Conservation (phyloP, 192 early-diverging fungal species). For the Dimargaris verticillata region DNA sequence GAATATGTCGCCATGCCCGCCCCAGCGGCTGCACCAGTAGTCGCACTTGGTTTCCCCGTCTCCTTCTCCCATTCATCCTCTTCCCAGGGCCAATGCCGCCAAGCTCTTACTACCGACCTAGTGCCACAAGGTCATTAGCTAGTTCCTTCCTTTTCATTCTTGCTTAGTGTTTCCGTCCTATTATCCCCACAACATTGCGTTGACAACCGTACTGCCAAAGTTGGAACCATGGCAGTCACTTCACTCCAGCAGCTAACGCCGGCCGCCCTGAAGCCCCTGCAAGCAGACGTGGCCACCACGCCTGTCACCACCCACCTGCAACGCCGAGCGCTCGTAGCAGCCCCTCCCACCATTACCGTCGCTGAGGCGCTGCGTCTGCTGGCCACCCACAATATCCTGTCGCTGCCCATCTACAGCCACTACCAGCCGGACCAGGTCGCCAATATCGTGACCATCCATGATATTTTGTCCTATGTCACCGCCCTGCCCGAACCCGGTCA, state of each 20-base stretch:
- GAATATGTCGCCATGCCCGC: too few relatives aligned
- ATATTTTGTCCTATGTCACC: slow-evolving; percentile 30
- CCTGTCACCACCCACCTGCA: background rate
- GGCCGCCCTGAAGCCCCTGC: background rate
- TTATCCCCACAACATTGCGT: too few relatives aligned
- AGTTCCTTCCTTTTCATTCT: too few relatives aligned
- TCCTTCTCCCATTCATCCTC: too few relatives aligned
- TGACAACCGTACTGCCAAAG: too few relatives aligned
- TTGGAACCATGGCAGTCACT: background rate
- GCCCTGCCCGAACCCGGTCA: background rate
- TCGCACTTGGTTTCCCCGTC: too few relatives aligned
- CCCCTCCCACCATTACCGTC: slow-evolving; percentile 28
- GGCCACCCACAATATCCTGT: slow-evolving; percentile 30
- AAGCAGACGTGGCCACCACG: background rate
- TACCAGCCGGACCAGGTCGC: slow-evolving; percentile 21
- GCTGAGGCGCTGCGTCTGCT: slow-evolving; percentile 28
- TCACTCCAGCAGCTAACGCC: background rate
- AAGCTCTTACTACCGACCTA: too few relatives aligned
- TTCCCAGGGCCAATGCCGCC: too few relatives aligned
- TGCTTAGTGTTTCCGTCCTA: too few relatives aligned
- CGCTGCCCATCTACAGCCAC: slow-evolving; percentile 37
- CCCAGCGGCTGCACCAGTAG: too few relatives aligned
- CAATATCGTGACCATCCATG: slow-evolving; percentile 34
- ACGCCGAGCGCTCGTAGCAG: slow-evolving; percentile 21
- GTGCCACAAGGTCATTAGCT: too few relatives aligned